Percentiles rank a stretch among this genome's conserved stretches.
Evolutionary conservation across 208 protist genomes (phyloP).

Genomic region (Giardia duodenalis): DNA sequence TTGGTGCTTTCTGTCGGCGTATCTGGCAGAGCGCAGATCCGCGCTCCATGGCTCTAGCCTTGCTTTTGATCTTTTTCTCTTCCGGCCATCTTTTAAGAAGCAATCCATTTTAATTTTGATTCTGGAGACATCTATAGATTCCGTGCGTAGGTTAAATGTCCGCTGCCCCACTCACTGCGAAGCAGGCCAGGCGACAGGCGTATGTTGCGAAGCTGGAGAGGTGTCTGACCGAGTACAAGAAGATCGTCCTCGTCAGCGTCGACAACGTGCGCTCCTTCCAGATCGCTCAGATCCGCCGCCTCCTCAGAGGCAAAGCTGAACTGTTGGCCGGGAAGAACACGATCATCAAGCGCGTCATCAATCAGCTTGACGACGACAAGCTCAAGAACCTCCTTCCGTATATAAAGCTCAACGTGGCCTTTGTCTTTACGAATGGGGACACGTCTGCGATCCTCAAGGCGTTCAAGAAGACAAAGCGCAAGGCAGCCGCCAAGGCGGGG

Average conservation of each 20-base stretch:
- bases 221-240: constrained; percentile 72
- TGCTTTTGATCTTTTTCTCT: background rate
- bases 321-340: constrained; percentile 93
- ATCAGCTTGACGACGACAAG: constrained; percentile 29
- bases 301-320: constrained; percentile 74
- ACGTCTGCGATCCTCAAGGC: constrained; percentile 61
- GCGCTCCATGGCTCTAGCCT: background rate
- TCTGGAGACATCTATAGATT: background rate
- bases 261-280: constrained; percentile 92
- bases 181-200: constrained; percentile 49
- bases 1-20: too few species aligned
- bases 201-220: constrained; percentile 71
- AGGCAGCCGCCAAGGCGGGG: constrained; percentile 79
- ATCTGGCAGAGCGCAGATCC: too few species aligned
- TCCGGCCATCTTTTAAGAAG: background rate
- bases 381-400: constrained; percentile 55
- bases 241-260: constrained; percentile 73
- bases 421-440: constrained; percentile 90
- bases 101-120: too few species aligned
- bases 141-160: background rate
- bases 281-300: constrained; percentile 74
- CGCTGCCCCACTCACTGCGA: constrained; percentile 20
- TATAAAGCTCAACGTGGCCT: constrained; percentile 77
- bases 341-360: constrained; percentile 36
- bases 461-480: constrained; percentile 64